These are phyloP conservation scores for Phytophthora kernoviae DNA, from an alignment of 352 stramenopile genomes.

Conservation along the genomic window DNA sequence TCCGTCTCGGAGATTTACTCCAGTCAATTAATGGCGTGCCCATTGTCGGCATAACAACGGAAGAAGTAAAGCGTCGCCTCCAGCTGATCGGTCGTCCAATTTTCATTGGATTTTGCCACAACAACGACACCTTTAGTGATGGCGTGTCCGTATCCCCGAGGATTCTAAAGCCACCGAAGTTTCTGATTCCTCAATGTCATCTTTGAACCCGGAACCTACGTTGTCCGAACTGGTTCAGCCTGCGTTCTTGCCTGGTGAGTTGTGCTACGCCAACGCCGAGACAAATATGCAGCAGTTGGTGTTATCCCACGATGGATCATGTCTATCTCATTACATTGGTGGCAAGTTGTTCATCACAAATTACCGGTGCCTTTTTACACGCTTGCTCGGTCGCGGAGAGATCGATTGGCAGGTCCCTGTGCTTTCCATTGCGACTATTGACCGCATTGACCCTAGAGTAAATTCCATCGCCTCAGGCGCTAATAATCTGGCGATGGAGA, in stretches of 20 bases:
- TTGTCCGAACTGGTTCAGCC: conserved; percentile 24
- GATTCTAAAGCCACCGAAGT: conserved; percentile 13
- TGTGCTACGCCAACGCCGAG: conserved; percentile 82
- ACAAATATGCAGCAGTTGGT: conserved; percentile 70
- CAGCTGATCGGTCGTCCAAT: conserved; percentile 70
- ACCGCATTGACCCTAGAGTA: conserved; percentile 50
- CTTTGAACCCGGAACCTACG: conserved; percentile 4
- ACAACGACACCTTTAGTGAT: conserved; percentile 13
- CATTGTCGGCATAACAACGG: conserved; percentile 68
- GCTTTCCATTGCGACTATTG: conserved; percentile 73
- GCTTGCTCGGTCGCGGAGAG: conserved; percentile 45
- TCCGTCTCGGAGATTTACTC: conserved; percentile 67
- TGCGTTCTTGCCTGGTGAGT: conserved; percentile 70
- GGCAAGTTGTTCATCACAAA: conserved; percentile 86
- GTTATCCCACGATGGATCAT: conserved; percentile 69
- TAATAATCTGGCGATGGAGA: conserved; percentile 44
- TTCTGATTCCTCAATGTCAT: conserved; percentile 2
- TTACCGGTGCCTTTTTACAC: conserved; percentile 83
- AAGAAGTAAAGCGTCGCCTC: conserved; percentile 82
- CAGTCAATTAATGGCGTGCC: conserved; percentile 85
- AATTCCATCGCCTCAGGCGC: conserved; percentile 26
- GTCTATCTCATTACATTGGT: conserved; percentile 68
- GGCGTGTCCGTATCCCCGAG: conserved; percentile 7
- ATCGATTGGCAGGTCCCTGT: conserved; percentile 83
- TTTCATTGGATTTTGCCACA: conserved; percentile 74